These are phyloP conservation scores for Eragrostis nindensis DNA, from an alignment of 176 grass and related monocot species.

Conservation along the genomic window DNA sequence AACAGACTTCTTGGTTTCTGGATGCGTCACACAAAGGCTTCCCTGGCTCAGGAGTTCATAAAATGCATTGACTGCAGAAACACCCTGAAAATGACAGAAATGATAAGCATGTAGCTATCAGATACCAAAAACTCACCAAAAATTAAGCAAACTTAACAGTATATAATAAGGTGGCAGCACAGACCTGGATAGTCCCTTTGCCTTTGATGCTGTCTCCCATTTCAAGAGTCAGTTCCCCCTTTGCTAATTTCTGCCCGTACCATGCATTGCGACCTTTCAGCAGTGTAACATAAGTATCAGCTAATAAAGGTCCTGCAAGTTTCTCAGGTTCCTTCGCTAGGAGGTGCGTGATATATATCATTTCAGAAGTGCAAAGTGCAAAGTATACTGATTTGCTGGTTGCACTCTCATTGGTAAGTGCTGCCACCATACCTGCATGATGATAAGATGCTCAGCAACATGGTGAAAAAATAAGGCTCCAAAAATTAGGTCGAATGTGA, in stretches of 20 bases:
- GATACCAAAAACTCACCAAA: not conserved
- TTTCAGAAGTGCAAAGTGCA: constrained; percentile 95
- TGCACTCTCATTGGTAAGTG: constrained; percentile 93
- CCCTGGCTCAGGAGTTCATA: constrained; percentile 89
- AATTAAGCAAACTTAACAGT: not conserved
- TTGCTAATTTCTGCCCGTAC: constrained; percentile 86
- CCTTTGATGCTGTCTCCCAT: constrained; percentile 98
- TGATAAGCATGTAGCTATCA: not conserved
- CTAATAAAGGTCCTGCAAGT: constrained; percentile 87
- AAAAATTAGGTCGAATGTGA: not conserved
- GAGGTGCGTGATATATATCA: constrained; percentile 98
- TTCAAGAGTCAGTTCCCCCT: constrained; percentile 78
- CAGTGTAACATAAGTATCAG: constrained; percentile 89
- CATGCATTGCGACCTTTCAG: constrained; percentile 96
- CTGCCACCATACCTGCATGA: constrained; percentile 82
- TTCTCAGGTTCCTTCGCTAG: constrained; percentile 86
- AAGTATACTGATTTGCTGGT: constrained; percentile 97
- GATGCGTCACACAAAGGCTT: constrained; percentile 87
- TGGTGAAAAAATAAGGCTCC: not conserved
- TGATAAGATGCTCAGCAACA: constrained; percentile 16
- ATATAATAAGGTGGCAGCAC: constrained; percentile 9
- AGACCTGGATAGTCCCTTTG: constrained; percentile 96
- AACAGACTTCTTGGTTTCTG: constrained; percentile 78
- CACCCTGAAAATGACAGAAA: constrained; percentile 59
- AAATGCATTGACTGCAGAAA: constrained; percentile 94